Percentiles rank a stretch among this genome's conserved stretches.
Conservation (phyloP, 768 basidiomycete genomes). For the Leucosporidium yakuticum region DNA sequence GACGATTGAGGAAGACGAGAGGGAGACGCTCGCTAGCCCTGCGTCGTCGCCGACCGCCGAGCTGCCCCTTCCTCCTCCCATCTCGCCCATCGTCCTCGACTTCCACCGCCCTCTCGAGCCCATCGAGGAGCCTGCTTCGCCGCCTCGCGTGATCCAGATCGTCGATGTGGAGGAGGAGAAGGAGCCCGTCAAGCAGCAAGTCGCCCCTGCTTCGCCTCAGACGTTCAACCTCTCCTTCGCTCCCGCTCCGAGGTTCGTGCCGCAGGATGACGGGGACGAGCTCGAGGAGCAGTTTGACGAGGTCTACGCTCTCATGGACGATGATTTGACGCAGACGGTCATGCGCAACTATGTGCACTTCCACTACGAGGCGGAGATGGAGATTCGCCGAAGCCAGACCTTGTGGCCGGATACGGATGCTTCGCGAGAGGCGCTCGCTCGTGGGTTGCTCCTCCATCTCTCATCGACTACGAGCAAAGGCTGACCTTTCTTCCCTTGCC, state of each 20-base stretch:
- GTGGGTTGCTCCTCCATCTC: slow-evolving; percentile 1
- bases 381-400: slow-evolving; percentile 6
- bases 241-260: neutral
- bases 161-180: neutral
- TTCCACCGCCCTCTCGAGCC: slow-evolving; percentile 8
- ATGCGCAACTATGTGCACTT: slow-evolving; percentile 5
- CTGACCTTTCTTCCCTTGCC: neutral
- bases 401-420: slow-evolving; percentile 30
- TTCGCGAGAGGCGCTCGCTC: slow-evolving; percentile 16
- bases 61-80: neutral
- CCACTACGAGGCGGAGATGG: slow-evolving; percentile 19
- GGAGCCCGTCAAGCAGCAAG: neutral
- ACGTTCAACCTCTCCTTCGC: neutral
- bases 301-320: neutral
- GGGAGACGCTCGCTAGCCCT: neutral
- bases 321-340: neutral
- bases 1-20: slow-evolving; percentile 8
- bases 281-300: slow-evolving; percentile 8
- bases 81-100: neutral
- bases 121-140: neutral
- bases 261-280: neutral
- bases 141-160: neutral
- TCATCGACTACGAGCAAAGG: neutral
- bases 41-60: neutral
- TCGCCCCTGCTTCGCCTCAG: neutral